Evolutionary conservation across 1,139 yeast species (phyloP).

Genomic region (Sugiyamaella sp.): DNA sequence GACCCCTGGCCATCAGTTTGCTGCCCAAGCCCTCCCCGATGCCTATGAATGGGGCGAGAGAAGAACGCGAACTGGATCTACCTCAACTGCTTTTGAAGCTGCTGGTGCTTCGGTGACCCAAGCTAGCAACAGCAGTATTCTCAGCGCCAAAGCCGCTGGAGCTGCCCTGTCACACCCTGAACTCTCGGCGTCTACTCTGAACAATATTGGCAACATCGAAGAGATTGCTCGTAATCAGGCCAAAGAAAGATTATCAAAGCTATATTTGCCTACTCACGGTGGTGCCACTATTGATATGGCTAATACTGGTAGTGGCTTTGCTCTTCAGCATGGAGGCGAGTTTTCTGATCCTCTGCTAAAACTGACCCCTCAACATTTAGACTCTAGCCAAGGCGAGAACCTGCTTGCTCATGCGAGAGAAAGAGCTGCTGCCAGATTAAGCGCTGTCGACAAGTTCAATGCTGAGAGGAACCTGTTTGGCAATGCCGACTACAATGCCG

Average conservation of each 20-base stretch:
- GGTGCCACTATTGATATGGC: constrained; percentile 35
- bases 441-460: constrained; percentile 46
- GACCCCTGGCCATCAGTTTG: constrained; percentile 42
- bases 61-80: constrained; percentile 12
- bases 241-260: constrained; percentile 36
- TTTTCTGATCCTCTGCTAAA: constrained; percentile 28
- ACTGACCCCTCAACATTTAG: constrained; percentile 32
- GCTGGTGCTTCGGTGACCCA: constrained; percentile 15
- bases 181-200: constrained; percentile 18
- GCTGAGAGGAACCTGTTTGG: constrained; percentile 42
- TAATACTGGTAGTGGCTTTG: constrained; percentile 33
- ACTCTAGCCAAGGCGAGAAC: constrained; percentile 23
- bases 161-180: constrained; percentile 20
- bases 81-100: constrained; percentile 16
- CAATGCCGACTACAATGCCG: constrained; percentile 42
- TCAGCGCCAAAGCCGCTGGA: constrained; percentile 17
- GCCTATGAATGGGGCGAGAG: constrained; percentile 43
- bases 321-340: constrained; percentile 25
- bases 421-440: constrained; percentile 40
- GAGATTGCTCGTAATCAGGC: constrained; percentile 43
- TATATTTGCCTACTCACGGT: constrained; percentile 35
- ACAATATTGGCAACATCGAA: constrained; percentile 36
- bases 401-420: constrained; percentile 43
- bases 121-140: background rate
- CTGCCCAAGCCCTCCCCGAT: constrained; percentile 41